Conservation (phyloP, 2,329 filamentous ascomycete species). For the Verruconis gallopava region DNA sequence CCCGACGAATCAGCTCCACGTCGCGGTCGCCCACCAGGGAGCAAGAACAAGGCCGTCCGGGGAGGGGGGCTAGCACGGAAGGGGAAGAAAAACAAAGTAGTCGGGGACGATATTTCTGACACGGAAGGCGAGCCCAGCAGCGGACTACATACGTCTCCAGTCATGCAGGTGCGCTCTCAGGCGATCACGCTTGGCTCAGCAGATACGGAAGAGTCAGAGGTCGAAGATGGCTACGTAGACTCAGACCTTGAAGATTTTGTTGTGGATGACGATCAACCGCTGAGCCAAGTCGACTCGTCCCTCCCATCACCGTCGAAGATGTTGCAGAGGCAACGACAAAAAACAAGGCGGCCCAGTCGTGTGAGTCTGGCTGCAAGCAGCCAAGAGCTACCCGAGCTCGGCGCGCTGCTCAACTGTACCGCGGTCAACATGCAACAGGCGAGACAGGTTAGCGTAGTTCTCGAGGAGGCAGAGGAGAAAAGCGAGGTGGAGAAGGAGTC, state of each 20-base stretch:
- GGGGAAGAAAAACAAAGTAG: neutral
- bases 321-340: slow-evolving; percentile 1
- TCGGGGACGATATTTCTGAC: neutral
- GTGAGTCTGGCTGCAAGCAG: too few relatives aligned
- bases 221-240: slow-evolving; percentile 5
- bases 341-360: neutral
- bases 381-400: slow-evolving; percentile 7
- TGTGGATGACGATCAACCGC: slow-evolving; percentile 9
- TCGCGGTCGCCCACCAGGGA: slow-evolving; percentile 5
- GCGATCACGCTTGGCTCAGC: slow-evolving; percentile 8
- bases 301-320: slow-evolving; percentile 3
- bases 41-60: slow-evolving; percentile 1
- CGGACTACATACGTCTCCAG: slow-evolving; percentile 5
- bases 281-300: slow-evolving; percentile 1
- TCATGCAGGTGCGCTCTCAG: slow-evolving; percentile 8
- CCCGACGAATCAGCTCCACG: neutral
- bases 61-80: neutral
- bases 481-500: neutral
- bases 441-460: too few relatives aligned
- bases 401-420: neutral
- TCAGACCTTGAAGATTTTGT: slow-evolving; percentile 11
- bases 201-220: slow-evolving; percentile 7
- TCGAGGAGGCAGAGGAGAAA: too few relatives aligned
- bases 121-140: slow-evolving; percentile 11
- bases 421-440: too few relatives aligned